Conservation (phyloP, 495 filamentous ascomycete genomes). For the Lophium mytilinum region DNA sequence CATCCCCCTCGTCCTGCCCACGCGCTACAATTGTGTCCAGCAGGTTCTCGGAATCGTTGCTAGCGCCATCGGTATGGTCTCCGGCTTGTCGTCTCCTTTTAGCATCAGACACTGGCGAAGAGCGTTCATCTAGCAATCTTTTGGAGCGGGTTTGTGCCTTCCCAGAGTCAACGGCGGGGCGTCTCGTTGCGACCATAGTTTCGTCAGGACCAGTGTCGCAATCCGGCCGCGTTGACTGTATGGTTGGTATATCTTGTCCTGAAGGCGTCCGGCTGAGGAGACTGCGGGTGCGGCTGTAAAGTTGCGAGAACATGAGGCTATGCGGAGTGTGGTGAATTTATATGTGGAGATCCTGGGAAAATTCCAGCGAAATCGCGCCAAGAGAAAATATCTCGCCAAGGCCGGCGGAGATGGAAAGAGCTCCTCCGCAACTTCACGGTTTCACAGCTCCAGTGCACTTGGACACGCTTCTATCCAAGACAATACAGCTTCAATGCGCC, state of each 20-base stretch:
- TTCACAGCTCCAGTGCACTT: neutral
- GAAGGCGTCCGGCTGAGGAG: slow-evolving; percentile 19
- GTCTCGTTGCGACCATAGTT: slow-evolving; percentile 22
- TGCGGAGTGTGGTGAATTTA: slow-evolving; percentile 5
- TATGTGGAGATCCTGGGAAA: neutral
- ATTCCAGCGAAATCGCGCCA: neutral
- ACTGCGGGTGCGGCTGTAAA: slow-evolving; percentile 11
- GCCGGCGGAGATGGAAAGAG: no score
- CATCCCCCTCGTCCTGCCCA: no score
- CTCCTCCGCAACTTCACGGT: no score
- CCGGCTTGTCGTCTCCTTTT: neutral
- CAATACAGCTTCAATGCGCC: neutral
- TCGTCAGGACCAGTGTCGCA: neutral
- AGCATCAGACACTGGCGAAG: neutral
- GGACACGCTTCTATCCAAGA: neutral
- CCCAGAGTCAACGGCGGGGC: slow-evolving; percentile 3
- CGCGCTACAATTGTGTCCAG: no score
- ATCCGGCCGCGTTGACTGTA: neutral
- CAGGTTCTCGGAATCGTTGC: no score
- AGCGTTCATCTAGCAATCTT: neutral
- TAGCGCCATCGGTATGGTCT: neutral
- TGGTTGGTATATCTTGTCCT: neutral
- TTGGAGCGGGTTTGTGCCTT: neutral
- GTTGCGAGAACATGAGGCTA: slow-evolving; percentile 15
- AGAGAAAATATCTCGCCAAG: slow-evolving; percentile 10